phyloP scores from a whole-genome alignment of 768 basidiomycete genomes.

The Trametes meyenii region DNA sequence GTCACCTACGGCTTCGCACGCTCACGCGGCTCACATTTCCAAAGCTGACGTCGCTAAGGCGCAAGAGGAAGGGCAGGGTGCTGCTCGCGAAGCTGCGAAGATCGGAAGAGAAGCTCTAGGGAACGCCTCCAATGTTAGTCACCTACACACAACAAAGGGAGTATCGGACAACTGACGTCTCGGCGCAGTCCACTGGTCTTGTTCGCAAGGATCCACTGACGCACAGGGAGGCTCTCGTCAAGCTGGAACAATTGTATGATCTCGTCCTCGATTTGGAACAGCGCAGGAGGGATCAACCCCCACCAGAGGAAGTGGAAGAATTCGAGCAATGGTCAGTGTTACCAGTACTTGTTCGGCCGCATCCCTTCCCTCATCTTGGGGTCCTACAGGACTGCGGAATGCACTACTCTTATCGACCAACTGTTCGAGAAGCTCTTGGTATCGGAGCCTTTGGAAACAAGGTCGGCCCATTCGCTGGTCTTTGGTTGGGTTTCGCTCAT shows the following conservation, averaged over 20 bases:
- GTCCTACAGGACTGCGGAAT: constrained; percentile 54
- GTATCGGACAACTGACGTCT: not conserved
- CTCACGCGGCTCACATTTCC: constrained; percentile 49
- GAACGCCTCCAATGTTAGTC: constrained; percentile 54
- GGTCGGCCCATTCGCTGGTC: constrained; percentile 47
- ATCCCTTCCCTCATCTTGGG: not conserved
- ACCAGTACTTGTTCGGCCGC: not conserved
- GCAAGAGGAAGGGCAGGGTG: constrained; percentile 51
- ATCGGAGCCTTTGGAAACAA: constrained; percentile 92
- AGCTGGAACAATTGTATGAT: constrained; percentile 87
- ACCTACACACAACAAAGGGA: too few relatives aligned
- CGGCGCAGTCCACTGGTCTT: constrained; percentile 57
- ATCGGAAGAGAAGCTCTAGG: constrained; percentile 75
- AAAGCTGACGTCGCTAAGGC: constrained; percentile 47
- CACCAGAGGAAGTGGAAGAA: constrained; percentile 56
- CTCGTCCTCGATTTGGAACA: constrained; percentile 84
- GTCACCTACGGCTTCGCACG: constrained; percentile 45
- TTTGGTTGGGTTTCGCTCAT: not conserved
- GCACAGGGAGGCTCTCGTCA: constrained; percentile 73
- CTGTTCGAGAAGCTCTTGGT: constrained; percentile 85
- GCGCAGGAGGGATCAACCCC: constrained; percentile 75
- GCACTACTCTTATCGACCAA: constrained; percentile 59
- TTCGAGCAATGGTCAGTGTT: constrained; percentile 47
- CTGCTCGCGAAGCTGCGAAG: constrained; percentile 74
- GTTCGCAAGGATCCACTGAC: constrained; percentile 75